phyloP scores from a whole-genome alignment of 768 basidiomycete genomes.

The Podaxis sp. region DNA sequence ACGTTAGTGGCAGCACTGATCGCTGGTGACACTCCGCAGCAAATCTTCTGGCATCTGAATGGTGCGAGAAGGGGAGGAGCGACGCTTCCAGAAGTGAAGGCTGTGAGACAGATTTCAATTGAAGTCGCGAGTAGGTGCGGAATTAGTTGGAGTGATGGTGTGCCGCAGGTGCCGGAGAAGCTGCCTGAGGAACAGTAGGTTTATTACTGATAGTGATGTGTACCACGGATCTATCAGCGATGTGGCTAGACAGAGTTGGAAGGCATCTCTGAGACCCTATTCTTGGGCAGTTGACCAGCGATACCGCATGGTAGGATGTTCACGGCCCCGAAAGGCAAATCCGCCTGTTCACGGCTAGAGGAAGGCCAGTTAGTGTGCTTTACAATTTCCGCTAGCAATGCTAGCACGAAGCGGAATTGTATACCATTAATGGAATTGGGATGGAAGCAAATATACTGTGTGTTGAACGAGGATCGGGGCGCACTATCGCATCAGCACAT shows the following conservation, averaged over 20 bases:
- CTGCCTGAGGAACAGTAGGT: not conserved
- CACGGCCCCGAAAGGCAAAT: too few relatives aligned
- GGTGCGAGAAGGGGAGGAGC: constrained; percentile 55
- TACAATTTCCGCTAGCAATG: not conserved
- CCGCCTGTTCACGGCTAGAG: not conserved
- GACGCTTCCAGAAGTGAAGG: constrained; percentile 43
- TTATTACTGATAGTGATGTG: not conserved
- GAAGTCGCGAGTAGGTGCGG: constrained; percentile 44
- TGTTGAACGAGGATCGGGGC: too few relatives aligned
- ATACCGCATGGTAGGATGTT: too few relatives aligned
- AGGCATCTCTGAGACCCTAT: too few relatives aligned
- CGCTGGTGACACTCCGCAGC: constrained; percentile 55
- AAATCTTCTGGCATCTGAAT: constrained; percentile 62
- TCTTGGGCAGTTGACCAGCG: not conserved
- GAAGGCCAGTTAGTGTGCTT: not conserved
- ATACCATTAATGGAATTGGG: too few relatives aligned
- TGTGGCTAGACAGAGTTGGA: too few relatives aligned
- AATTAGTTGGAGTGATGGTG: constrained; percentile 43
- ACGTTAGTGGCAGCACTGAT: constrained; percentile 59
- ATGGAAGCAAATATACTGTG: too few relatives aligned
- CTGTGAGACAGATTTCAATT: constrained; percentile 53
- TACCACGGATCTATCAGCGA: not conserved
- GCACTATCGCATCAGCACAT: too few relatives aligned
- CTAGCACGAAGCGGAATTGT: too few relatives aligned
- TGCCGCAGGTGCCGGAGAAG: constrained; percentile 40